Percentiles rank a stretch among this genome's conserved stretches.
These are phyloP conservation scores for Rhizopus arrhizus DNA, from an alignment of 371 early-diverging fungal species.

Conservation along the genomic window DNA sequence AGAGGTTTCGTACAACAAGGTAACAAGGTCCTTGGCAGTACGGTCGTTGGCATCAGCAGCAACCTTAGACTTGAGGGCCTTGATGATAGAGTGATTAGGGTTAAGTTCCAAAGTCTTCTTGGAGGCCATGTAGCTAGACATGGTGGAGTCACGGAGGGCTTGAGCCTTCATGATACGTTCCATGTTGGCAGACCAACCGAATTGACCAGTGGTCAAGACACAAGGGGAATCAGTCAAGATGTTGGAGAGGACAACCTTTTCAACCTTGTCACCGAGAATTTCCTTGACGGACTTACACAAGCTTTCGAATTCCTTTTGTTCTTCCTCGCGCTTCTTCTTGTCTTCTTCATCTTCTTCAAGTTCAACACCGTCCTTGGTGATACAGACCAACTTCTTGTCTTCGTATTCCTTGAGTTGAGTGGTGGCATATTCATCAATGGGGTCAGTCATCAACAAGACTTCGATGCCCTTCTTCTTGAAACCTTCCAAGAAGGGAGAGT, in stretches of 20 bases:
- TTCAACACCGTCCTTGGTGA: conserved; percentile 98
- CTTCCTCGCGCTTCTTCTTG: conserved; percentile 89
- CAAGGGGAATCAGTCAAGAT: conserved; percentile 96
- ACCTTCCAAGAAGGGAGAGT: conserved; percentile 97
- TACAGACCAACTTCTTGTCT: conserved; percentile 96
- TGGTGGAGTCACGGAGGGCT: conserved; percentile 94
- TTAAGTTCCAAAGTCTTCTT: conserved; percentile 99
- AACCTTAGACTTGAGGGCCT: conserved; percentile 88
- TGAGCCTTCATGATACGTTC: conserved; percentile 99
- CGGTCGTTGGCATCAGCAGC: conserved; percentile 92
- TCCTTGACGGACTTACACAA: conserved; percentile 88
- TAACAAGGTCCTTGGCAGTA: conserved; percentile 94
- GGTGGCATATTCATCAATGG: conserved; percentile 94
- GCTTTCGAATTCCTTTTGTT: conserved; percentile 79
- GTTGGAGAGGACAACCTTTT: conserved; percentile 96
- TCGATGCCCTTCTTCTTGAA: conserved; percentile 97
- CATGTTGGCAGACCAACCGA: conserved; percentile 99
- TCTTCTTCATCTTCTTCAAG: conserved; percentile 97
- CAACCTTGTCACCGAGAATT: conserved; percentile 95
- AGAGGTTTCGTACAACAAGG: conserved; percentile 92
- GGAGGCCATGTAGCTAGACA: conserved; percentile 96
- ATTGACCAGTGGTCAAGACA: conserved; percentile 96
- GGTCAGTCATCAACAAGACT: conserved; percentile 95
- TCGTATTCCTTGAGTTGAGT: conserved; percentile 98
- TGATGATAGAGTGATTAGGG: conserved; percentile 92